Conservation (phyloP, 306 rosid genomes). For the Urtica urens region DNA sequence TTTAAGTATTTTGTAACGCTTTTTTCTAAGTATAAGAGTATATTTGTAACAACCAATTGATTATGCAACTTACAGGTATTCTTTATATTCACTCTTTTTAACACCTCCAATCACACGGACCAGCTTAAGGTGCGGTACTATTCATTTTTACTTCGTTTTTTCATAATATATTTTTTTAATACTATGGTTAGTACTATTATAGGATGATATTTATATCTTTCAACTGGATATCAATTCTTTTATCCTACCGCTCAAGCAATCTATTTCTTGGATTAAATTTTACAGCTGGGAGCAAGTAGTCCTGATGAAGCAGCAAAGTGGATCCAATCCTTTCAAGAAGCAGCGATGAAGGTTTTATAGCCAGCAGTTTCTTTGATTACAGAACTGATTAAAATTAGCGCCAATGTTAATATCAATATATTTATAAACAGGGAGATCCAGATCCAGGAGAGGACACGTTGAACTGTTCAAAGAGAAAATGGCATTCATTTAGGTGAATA, state of each 20-base stretch:
- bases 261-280: background rate
- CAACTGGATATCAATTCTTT: background rate
- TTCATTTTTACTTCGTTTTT: background rate
- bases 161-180: background rate
- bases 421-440: slow-evolving; percentile 25
- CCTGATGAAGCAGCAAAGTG: slow-evolving; percentile 33
- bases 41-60: background rate
- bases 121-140: slow-evolving; percentile 23
- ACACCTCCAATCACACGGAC: slow-evolving; percentile 26
- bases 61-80: slow-evolving; percentile 16
- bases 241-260: background rate
- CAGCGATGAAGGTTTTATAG: slow-evolving; percentile 13
- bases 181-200: background rate
- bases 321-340: slow-evolving; percentile 28
- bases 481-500: slow-evolving; percentile 27
- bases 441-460: slow-evolving; percentile 8
- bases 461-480: slow-evolving; percentile 22
- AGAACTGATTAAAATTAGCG: background rate
- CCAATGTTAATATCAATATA: slow-evolving; percentile 15
- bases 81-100: slow-evolving; percentile 23
- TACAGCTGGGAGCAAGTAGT: slow-evolving; percentile 30
- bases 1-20: slow-evolving; percentile 2
- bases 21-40: background rate
- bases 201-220: background rate
- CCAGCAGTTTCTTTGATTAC: background rate